Percentiles rank a stretch among this genome's conserved stretches.
phyloP scores from a whole-genome alignment of 225 moss, liverwort and hornwort species.

The Bryum argenteum region DNA sequence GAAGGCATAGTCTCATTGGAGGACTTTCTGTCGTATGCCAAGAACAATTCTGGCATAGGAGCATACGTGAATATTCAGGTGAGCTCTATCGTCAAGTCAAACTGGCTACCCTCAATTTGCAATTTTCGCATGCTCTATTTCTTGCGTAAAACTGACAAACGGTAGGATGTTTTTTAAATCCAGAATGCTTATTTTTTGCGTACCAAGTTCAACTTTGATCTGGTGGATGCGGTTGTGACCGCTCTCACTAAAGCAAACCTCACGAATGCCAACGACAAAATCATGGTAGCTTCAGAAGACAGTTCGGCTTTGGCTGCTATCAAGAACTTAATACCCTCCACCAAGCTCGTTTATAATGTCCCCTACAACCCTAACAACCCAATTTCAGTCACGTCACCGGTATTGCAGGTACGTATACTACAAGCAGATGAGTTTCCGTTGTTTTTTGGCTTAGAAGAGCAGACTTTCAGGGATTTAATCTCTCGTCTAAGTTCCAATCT shows the following conservation, averaged over 20 bases:
- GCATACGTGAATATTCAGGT: constrained; percentile 55
- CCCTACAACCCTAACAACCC: background rate
- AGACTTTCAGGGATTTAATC: background rate
- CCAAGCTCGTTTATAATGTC: constrained; percentile 64
- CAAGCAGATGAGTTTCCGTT: background rate
- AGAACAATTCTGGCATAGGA: constrained; percentile 51
- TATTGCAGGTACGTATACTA: constrained; percentile 35
- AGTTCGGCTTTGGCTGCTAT: constrained; percentile 79
- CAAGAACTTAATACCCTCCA: constrained; percentile 44
- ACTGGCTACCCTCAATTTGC: background rate
- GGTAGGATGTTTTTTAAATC: constrained; percentile 12
- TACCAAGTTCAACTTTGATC: constrained; percentile 46
- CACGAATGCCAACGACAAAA: constrained; percentile 54
- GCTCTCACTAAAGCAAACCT: constrained; percentile 66
- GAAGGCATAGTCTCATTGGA: constrained; percentile 47
- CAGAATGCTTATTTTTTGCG: constrained; percentile 87
- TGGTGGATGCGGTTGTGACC: constrained; percentile 72
- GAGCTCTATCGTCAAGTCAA: background rate
- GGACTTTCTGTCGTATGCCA: constrained; percentile 52
- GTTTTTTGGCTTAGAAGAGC: background rate
- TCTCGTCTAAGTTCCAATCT: background rate
- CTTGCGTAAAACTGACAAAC: background rate
- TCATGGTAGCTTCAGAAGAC: constrained; percentile 77
- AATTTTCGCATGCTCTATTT: too few species aligned
- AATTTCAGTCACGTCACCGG: constrained; percentile 38